Percentiles rank a stretch among this genome's conserved stretches.
Evolutionary conservation across 75 land plant species (phyloP).

Genomic region (Pseudotsuga menziesii): DNA sequence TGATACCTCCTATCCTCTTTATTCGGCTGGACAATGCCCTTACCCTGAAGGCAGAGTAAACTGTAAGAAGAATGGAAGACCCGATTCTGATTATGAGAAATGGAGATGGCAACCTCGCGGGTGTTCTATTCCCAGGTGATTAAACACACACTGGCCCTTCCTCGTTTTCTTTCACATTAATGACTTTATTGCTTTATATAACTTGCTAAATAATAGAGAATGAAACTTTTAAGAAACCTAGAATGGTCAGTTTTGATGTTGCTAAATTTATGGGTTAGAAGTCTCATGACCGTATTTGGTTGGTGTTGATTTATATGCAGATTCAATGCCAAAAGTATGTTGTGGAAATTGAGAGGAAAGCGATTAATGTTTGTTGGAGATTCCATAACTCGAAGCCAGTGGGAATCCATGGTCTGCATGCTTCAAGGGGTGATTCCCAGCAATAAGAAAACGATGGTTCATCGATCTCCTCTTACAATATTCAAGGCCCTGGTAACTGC

Average conservation of each 20-base stretch:
- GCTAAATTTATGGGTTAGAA: not conserved
- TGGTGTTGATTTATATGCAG: slow-evolving; percentile 19
- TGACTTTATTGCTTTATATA: too few relatives aligned
- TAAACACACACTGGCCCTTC: too few relatives aligned
- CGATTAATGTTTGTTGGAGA: slow-evolving; percentile 85
- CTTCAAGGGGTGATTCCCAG: slow-evolving; percentile 34
- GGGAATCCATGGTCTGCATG: slow-evolving; percentile 74
- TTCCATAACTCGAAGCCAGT: slow-evolving; percentile 69
- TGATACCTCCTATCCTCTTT: slow-evolving; percentile 22
- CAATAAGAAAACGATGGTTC: slow-evolving; percentile 7
- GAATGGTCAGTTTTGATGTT: too few relatives aligned
- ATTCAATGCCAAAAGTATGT: slow-evolving; percentile 50
- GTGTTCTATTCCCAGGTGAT: slow-evolving; percentile 43
- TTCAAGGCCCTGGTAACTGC: slow-evolving; percentile 30
- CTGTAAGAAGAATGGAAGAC: slow-evolving; percentile 46
- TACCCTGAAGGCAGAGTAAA: slow-evolving; percentile 27
- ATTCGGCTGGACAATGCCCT: slow-evolving; percentile 23
- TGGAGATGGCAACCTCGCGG: slow-evolving; percentile 45
- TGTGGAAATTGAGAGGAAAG: slow-evolving; percentile 52
- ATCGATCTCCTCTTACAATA: slow-evolving; percentile 7
- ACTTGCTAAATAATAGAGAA: too few relatives aligned
- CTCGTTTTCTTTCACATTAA: too few relatives aligned
- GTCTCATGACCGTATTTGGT: not conserved
- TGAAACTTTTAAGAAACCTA: too few relatives aligned
- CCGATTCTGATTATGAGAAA: slow-evolving; percentile 31